Evolutionary conservation across 225 moss, liverwort and hornwort species (phyloP).

Genomic region (Straminergon stramineum): DNA sequence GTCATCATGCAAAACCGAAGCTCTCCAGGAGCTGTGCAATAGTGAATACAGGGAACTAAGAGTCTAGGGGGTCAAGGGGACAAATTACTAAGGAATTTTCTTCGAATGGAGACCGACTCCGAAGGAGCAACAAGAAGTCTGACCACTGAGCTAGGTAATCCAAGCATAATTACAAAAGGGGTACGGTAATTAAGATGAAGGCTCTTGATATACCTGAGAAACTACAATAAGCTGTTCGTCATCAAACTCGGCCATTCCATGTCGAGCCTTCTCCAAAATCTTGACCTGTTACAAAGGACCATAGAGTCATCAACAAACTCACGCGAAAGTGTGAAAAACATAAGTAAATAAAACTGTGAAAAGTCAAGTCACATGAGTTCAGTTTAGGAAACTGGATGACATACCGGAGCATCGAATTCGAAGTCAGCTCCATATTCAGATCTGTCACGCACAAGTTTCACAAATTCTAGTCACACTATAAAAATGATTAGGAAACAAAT

Average conservation of each 20-base stretch:
- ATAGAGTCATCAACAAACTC: neutral
- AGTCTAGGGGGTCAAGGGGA: neutral
- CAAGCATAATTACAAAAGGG: neutral
- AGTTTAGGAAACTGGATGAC: neutral
- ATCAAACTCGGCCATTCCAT: conserved; percentile 85
- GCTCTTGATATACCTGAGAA: conserved; percentile 58
- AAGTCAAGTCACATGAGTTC: neutral
- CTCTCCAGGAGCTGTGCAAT: neutral
- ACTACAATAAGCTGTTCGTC: conserved; percentile 97
- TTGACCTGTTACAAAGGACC: conserved; percentile 50
- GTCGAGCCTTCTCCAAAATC: conserved; percentile 88
- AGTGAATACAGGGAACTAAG: no score
- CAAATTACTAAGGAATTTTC: neutral
- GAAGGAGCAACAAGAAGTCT: neutral
- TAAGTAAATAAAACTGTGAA: neutral
- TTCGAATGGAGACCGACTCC: neutral
- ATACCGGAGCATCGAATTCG: conserved; percentile 76
- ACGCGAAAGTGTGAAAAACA: neutral
- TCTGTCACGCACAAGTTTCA: conserved; percentile 30
- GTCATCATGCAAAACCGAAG: neutral
- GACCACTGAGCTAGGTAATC: neutral
- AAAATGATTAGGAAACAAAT: neutral
- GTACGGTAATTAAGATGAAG: neutral
- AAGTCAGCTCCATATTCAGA: conserved; percentile 92
- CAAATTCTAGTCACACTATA: neutral